Evolutionary conservation across 1,139 yeast species (phyloP), one percentile per base, ranked within the genome.

Genomic region (Candida glucosophila): DNA sequence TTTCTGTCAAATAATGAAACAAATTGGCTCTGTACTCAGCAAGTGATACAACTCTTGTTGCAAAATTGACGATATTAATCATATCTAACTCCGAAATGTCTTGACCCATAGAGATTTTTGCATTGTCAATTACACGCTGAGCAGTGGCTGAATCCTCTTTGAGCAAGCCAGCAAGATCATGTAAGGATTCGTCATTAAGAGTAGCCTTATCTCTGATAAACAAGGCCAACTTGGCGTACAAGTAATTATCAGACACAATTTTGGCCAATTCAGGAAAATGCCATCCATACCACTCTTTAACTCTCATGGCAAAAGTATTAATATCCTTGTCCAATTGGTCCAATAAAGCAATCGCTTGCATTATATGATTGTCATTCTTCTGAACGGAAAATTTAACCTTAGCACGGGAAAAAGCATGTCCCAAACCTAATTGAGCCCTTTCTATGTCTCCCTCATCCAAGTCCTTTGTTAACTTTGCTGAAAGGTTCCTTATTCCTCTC

Each of bases 271-370:
- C 99, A 22, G 99, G 99, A 77, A 90, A 92, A 58, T 90, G 99
- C 99, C 99, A 90, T 40, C 98, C 97, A 63, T 92, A 90, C 99
- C 99, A 90, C 67, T 90, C 99, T 67, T 88, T 88, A 54, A 77
- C 74, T 67, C 99, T 78, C 99, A 90, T 90, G 41, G 97, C 90
- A 49, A 83, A 90, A 27, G 97, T 92, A 67, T 90, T 90, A 48
- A 90, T 73, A 55, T 92, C 98, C 65, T 90, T 90, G 65, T 90
- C 98, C 49, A 90, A 74, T 55, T 92, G 95, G 50, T 90, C 99
- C 50, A 90, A 72, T 40, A 92, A 67, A 18, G 98, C 97, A 65
- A 90, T 90, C 29, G 98, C 96, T 67, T 92, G 98, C 51, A 90
- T 90, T 54, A 90, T 90, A 62, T 90, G 97, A 69, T 90, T 90